Evolutionary conservation across 495 filamentous ascomycete species (phyloP), one percentile per base, ranked within the genome.

Genomic region (Cetradonia linearis): DNA sequence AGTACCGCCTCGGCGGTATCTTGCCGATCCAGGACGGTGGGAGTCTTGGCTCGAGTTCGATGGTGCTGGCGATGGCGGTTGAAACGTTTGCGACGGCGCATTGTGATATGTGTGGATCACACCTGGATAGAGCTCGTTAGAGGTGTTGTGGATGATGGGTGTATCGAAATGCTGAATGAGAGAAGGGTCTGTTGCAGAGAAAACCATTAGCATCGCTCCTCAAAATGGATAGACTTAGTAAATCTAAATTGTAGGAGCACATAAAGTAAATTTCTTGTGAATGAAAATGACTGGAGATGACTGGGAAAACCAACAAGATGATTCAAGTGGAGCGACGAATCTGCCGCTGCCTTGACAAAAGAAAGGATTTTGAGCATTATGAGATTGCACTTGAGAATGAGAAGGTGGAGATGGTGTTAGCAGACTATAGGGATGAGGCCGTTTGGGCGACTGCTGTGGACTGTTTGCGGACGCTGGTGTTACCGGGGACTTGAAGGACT

Each of bases 281-380:
- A 62, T 62, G 59, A 44, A 59, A 66, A 62, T 56, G 27, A 57
- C 34, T 65, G 28, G 54, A 65, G 56, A 59, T 58, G 67, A 68
- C 67, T 67, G 72, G 78, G 77, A 75, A 81, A 80, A 84, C 80
- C 76, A 75, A 83, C 82, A 83, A 76, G 77, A 79, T 71, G 72
- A 77, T 54, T 80, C 73, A 68, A 83, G 76, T 66, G 83, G 81
- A 74, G 78, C 71, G 66, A 82, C 72, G 64, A 83, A 84, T 73
- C 75, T 76, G 63, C 78, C 78, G 70, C 79, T 84, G 61, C 73
- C 83, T 69, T 82, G 82, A 79, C 71, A 72, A 72, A 81, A 77
- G 67, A 78, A 74, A 72, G 71, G 70, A 72, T 72, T 73, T 62
- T 66, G 68, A 63, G 67, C 63, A 62, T 63, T 65, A 50, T 60